Evolutionary conservation across 2,329 filamentous ascomycete species (phyloP).

Genomic region (Ceratocystis albifundus): DNA sequence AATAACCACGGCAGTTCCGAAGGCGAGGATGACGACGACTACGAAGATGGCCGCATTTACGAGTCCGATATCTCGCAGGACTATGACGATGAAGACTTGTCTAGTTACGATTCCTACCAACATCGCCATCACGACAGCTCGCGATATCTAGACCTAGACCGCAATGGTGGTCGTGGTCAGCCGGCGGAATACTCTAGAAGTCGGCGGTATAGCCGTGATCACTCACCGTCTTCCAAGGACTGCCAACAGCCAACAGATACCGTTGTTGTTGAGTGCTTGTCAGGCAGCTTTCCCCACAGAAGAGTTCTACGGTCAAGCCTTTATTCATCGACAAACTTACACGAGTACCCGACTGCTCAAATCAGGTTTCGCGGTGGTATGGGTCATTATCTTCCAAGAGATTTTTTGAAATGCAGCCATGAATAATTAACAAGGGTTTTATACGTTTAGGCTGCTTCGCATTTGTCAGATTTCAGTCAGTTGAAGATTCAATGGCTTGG

Average conservation of each 20-base stretch:
- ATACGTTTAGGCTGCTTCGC: constrained; percentile 31
- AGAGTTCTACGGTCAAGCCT: constrained; percentile 18
- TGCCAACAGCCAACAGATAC: constrained; percentile 39
- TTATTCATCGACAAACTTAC: constrained; percentile 18
- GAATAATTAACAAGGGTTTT: background rate
- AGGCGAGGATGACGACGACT: constrained; percentile 30
- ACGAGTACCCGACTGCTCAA: constrained; percentile 17
- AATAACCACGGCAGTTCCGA: constrained; percentile 33
- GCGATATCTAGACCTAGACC: constrained; percentile 23
- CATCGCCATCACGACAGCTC: constrained; percentile 24
- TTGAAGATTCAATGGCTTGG: constrained; percentile 34
- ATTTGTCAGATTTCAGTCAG: constrained; percentile 35
- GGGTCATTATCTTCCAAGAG: background rate
- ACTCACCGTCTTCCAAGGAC: constrained; percentile 31
- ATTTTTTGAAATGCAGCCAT: background rate
- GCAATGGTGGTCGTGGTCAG: constrained; percentile 18
- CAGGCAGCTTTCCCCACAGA: constrained; percentile 25
- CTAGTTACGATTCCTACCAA: constrained; percentile 24
- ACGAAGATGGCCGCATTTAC: constrained; percentile 26
- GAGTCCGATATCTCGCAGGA: constrained; percentile 16
- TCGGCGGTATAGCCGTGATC: constrained; percentile 25
- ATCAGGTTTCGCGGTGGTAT: constrained; percentile 18
- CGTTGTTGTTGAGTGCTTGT: constrained; percentile 45
- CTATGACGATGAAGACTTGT: constrained; percentile 20
- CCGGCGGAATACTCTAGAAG: constrained; percentile 19